These are phyloP conservation scores for Paraconiothyrium sp. DNA, from an alignment of 2,329 filamentous ascomycete genomes.

Conservation along the genomic window DNA sequence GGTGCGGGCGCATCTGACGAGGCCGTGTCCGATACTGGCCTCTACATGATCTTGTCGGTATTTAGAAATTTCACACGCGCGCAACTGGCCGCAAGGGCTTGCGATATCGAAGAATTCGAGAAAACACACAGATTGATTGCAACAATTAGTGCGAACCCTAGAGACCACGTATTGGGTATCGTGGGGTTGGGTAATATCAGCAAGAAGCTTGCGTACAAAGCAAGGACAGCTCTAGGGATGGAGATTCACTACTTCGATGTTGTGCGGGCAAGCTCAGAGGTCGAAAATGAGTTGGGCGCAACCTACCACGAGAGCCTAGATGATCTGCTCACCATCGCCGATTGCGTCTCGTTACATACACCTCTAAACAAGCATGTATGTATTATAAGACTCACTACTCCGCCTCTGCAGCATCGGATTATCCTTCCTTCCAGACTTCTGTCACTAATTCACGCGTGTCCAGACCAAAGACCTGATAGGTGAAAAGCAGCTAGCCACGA, in stretches of 20 bases:
- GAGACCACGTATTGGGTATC: slow-evolving; percentile 41
- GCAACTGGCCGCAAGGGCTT: slow-evolving; percentile 62
- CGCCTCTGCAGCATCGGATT: no score
- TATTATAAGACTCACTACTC: no score
- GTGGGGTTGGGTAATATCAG: slow-evolving; percentile 51
- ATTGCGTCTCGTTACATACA: slow-evolving; percentile 47
- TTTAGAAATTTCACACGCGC: slow-evolving; percentile 75
- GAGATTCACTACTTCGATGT: slow-evolving; percentile 44
- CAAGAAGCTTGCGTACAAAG: slow-evolving; percentile 38
- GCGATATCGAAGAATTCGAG: slow-evolving; percentile 59
- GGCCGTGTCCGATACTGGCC: slow-evolving; percentile 76
- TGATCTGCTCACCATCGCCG: slow-evolving; percentile 35
- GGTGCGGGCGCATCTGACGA: slow-evolving; percentile 74
- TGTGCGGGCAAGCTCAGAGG: slow-evolving; percentile 22
- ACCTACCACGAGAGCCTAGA: slow-evolving; percentile 40
- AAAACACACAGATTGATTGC: slow-evolving; percentile 70
- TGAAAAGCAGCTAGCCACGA: slow-evolving; percentile 23
- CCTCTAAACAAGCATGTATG: slow-evolving; percentile 35
- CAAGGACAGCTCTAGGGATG: slow-evolving; percentile 44
- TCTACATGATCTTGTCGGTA: slow-evolving; percentile 73
- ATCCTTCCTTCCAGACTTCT: no score
- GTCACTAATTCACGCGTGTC: no score
- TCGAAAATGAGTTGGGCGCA: slow-evolving; percentile 28
- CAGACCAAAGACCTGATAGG: slow-evolving; percentile 20
- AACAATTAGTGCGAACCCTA: slow-evolving; percentile 52